These are phyloP conservation scores for Umbelopsis sp. DNA, from an alignment of 192 early-diverging fungal species.

Conservation along the genomic window DNA sequence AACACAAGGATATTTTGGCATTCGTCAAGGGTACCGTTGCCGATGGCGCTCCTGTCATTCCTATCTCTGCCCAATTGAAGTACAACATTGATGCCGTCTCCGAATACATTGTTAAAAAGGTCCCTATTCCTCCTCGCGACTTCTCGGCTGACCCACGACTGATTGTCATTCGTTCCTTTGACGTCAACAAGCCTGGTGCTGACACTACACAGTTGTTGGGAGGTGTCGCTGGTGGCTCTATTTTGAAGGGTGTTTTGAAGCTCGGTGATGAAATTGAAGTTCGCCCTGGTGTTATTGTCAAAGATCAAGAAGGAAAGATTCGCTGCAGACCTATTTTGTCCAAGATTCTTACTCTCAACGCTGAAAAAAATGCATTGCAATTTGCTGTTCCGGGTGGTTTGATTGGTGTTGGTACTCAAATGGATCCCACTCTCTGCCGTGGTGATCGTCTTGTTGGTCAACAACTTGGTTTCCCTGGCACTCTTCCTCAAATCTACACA, in stretches of 20 bases:
- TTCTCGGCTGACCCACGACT: slow-evolving; percentile 89
- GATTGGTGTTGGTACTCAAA: slow-evolving; percentile 95
- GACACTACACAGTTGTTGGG: slow-evolving; percentile 92
- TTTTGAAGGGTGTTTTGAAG: slow-evolving; percentile 87
- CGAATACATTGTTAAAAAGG: slow-evolving; percentile 96
- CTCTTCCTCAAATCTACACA: slow-evolving; percentile 89
- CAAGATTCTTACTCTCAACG: slow-evolving; percentile 81
- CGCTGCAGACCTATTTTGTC: slow-evolving; percentile 87
- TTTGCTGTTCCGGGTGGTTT: slow-evolving; percentile 99
- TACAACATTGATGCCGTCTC: slow-evolving; percentile 98
- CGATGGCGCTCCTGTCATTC: slow-evolving; percentile 93
- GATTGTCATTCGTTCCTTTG: slow-evolving; percentile 98
- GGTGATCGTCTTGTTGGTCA: slow-evolving; percentile 96
- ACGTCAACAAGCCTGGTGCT: slow-evolving; percentile 98
- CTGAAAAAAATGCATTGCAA: slow-evolving; percentile 89
- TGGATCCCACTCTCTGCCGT: slow-evolving; percentile 96
- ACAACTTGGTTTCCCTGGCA: slow-evolving; percentile 90
- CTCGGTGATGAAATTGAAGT: slow-evolving; percentile 97
- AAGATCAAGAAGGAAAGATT: slow-evolving; percentile 83
- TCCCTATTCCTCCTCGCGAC: slow-evolving; percentile 93
- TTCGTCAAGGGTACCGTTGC: slow-evolving; percentile 96
- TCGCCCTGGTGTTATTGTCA: slow-evolving; percentile 90
- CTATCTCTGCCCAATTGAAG: slow-evolving; percentile 97
- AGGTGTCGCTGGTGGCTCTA: slow-evolving; percentile 97
- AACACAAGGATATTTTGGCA: slow-evolving; percentile 87